Percentiles rank a stretch among this genome's conserved stretches.
These are phyloP conservation scores for Diaporthe aspalathi DNA, from an alignment of 2,329 filamentous ascomycete species.

Conservation along the genomic window DNA sequence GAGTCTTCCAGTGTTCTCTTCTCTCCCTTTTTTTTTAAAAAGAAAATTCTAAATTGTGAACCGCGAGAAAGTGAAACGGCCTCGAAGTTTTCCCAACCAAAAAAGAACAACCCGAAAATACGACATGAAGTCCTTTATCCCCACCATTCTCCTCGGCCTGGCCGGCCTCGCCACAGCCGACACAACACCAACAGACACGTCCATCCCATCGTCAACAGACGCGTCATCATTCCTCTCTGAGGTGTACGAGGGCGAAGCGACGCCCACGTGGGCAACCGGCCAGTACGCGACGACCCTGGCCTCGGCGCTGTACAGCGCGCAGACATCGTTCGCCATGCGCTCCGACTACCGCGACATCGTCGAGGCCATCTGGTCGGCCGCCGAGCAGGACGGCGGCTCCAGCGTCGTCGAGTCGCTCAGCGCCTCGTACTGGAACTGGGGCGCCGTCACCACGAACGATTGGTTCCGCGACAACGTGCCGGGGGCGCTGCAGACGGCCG, in stretches of 20 bases:
- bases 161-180: constrained; percentile 30
- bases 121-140: constrained; percentile 14
- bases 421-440: constrained; percentile 39
- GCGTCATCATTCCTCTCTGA: constrained; percentile 24
- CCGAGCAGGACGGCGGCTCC: constrained; percentile 32
- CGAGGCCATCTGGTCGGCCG: constrained; percentile 39
- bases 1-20: neutral
- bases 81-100: neutral
- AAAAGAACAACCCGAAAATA: neutral
- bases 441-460: constrained; percentile 38
- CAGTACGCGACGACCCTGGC: constrained; percentile 40
- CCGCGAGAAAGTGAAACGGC: neutral
- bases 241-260: constrained; percentile 21
- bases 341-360: constrained; percentile 40
- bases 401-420: constrained; percentile 37
- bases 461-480: constrained; percentile 40
- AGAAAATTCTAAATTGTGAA: neutral
- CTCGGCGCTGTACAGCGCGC: constrained; percentile 40
- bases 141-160: constrained; percentile 18
- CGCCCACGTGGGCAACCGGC: constrained; percentile 42
- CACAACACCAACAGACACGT: constrained; percentile 12
- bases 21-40: neutral
- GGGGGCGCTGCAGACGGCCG: constrained; percentile 34
- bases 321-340: constrained; percentile 40
- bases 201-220: constrained; percentile 33